These are phyloP conservation scores for Mucuna pruriens DNA, from an alignment of 306 rosid genomes.

Conservation along the genomic window DNA sequence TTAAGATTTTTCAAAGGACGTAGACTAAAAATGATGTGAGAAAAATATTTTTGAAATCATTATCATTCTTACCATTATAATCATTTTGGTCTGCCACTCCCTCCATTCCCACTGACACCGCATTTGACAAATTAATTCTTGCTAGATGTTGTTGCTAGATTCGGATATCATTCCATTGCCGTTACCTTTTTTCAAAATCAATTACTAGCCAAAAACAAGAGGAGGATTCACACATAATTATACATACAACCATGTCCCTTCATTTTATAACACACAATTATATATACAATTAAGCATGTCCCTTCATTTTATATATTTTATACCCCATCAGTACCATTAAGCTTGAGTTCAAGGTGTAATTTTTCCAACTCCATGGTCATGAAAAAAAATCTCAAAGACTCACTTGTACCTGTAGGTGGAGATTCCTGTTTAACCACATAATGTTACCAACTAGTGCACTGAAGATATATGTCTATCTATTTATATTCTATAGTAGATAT, in stretches of 20 bases:
- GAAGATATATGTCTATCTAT: slow-evolving; percentile 16
- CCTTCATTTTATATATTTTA: background rate
- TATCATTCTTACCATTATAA: slow-evolving; percentile 35
- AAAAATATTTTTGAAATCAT: slow-evolving; percentile 28
- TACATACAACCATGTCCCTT: slow-evolving; percentile 24
- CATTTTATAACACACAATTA: no score
- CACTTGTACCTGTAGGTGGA: slow-evolving; percentile 34
- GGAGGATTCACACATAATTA: background rate
- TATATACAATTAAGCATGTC: no score
- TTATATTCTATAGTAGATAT: slow-evolving; percentile 30
- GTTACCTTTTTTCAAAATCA: background rate
- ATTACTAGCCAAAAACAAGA: slow-evolving; percentile 9
- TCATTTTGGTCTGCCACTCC: slow-evolving; percentile 60
- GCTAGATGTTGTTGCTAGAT: background rate
- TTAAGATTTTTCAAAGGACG: background rate
- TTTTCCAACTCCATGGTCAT: background rate
- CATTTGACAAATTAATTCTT: slow-evolving; percentile 39
- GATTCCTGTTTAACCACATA: slow-evolving; percentile 50
- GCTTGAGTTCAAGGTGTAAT: slow-evolving; percentile 6
- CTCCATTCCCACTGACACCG: slow-evolving; percentile 33
- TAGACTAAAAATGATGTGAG: background rate
- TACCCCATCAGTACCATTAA: background rate
- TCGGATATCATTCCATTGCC: background rate
- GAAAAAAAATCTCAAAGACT: background rate
- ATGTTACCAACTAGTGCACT: slow-evolving; percentile 29